Evolutionary conservation across 139 green algal species (phyloP).

Genomic region (Chlamydomonas eustigma): DNA sequence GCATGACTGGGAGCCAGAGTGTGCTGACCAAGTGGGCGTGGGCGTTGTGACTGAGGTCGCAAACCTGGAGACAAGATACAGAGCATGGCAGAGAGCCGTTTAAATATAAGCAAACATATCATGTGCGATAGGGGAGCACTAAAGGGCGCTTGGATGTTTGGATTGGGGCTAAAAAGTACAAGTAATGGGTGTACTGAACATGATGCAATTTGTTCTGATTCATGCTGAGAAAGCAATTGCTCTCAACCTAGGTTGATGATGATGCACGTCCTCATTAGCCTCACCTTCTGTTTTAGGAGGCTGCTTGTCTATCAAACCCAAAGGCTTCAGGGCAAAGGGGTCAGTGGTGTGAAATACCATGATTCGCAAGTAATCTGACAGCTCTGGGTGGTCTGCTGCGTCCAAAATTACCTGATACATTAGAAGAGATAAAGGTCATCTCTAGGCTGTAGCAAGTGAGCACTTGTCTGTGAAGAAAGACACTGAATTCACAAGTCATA

Average conservation of each 20-base stretch:
- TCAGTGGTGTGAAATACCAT: constrained; percentile 9
- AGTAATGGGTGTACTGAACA: not conserved
- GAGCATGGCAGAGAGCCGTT: too few relatives aligned
- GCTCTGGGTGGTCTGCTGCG: not conserved
- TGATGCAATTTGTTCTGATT: not conserved
- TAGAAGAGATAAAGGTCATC: too few relatives aligned
- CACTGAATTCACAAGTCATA: too few relatives aligned
- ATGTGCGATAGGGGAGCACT: too few relatives aligned
- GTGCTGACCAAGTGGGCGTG: not conserved
- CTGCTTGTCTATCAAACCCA: not conserved
- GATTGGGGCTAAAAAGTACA: not conserved
- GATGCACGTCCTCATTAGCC: not conserved
- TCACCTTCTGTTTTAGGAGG: not conserved
- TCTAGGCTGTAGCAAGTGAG: too few relatives aligned
- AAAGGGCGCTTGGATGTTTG: too few relatives aligned
- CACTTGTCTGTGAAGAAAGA: too few relatives aligned
- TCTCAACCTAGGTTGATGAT: too few relatives aligned
- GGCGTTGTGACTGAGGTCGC: too few relatives aligned
- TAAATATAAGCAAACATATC: too few relatives aligned
- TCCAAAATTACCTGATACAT: constrained; percentile 1
- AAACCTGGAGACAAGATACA: too few relatives aligned
- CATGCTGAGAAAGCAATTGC: too few relatives aligned
- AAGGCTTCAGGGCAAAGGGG: not conserved
- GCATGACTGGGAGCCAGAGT: not conserved
- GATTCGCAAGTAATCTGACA: not conserved